phyloP scores from a whole-genome alignment of 306 rosid species.

The Arachis hypogaea region DNA sequence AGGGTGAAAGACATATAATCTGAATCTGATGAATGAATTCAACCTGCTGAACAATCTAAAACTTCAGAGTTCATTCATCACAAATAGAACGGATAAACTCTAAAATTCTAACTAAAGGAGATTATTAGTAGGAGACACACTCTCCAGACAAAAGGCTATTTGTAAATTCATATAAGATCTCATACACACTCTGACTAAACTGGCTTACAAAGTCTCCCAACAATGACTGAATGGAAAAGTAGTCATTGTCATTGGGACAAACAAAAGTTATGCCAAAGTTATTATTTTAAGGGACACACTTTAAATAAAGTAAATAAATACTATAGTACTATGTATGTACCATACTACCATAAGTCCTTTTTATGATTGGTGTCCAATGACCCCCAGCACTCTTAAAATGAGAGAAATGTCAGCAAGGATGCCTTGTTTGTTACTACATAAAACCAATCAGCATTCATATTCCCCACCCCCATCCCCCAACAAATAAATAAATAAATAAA shows the following conservation, averaged over 20 bases:
- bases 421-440: background rate
- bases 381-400: background rate
- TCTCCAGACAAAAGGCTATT: too few species aligned
- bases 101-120: too few species aligned
- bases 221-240: background rate
- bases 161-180: too few species aligned
- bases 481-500: too few species aligned
- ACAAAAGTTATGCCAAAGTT: background rate
- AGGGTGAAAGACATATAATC: too few species aligned
- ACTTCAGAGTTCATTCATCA: background rate
- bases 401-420: background rate
- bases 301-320: too few species aligned
- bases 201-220: background rate
- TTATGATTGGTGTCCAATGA: background rate
- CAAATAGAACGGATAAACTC: background rate
- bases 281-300: background rate
- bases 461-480: too few species aligned
- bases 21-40: background rate
- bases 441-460: background rate
- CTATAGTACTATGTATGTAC: background rate
- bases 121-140: too few species aligned
- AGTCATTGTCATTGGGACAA: background rate
- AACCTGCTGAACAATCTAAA: slow-evolving; percentile 1
- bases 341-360: background rate
- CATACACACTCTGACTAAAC: too few species aligned